Evolutionary conservation across 352 stramenopile genomes (phyloP), one percentile per base, ranked within the genome.

Genomic region (Phytophthora meadii): DNA sequence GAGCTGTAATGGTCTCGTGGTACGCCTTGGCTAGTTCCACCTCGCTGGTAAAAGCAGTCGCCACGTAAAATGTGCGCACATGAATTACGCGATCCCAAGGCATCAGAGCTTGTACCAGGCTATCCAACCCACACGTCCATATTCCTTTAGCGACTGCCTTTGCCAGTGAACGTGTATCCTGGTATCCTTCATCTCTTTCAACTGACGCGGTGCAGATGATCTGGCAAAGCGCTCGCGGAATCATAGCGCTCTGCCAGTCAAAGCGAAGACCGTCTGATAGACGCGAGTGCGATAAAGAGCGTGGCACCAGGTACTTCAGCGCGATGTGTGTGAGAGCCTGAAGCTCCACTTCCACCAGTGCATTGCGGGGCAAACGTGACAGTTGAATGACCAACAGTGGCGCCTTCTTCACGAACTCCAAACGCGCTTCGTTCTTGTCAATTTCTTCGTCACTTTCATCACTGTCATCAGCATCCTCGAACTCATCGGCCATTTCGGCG

Each of bases 371-470:
- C 54, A 96, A 60, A 45, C 70, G 76, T 19, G 87, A 88, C n/a
- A 94, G 66, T 42, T 90, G 74, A 22, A 94, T 70, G 11, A 86
- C 69, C 41, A 92, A 59, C 46, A 94, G 27, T 17, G 88, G 88
- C 5, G 71, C 65, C n/a, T 82, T 39, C 28, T 61, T 68, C 6
- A 79, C 83, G 10, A 94, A 72, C 28, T 65, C 59, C 2, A 89
- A 34, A 3, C 68, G 78, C 15, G 63, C 66, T 30, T 80, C 73
- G 6, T 74, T 54, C 61, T 92, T 94, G 65, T 93, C 79, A n/a
- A 87, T 78, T 22, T 92, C 83, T 19, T 88, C 82, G 47, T 93
- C 80, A 45, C 85, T 92, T 53, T 93, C 82, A 34, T 90, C 82
- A 41, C 84, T 95, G 46, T 90, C 80, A 7, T 82, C 69, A 27